These are phyloP conservation scores for Russula foetens DNA, from an alignment of 768 basidiomycete species.

Conservation along the genomic window DNA sequence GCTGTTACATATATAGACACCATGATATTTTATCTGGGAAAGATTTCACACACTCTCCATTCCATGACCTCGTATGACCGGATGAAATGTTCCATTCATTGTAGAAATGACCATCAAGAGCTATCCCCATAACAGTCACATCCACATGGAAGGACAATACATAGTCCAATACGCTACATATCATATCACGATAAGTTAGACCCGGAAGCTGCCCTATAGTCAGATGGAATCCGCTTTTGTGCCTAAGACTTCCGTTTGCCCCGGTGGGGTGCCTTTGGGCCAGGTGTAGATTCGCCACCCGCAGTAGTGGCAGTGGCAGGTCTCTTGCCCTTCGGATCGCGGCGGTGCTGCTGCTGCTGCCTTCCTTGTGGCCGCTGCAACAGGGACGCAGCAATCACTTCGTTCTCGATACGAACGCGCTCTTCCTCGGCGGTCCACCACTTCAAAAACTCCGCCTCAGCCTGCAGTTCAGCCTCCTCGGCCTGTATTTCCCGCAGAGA, in stretches of 20 bases:
- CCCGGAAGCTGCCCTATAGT: neutral
- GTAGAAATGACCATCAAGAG: too few species aligned
- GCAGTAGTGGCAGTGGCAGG: neutral
- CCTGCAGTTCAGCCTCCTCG: conserved; percentile 53
- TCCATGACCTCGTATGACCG: too few species aligned
- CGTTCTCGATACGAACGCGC: conserved; percentile 47
- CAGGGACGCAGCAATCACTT: conserved; percentile 1
- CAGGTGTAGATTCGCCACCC: neutral
- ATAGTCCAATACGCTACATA: too few species aligned
- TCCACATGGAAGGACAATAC: too few species aligned
- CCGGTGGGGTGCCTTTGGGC: neutral
- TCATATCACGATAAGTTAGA: neutral
- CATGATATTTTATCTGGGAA: too few species aligned
- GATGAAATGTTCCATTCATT: too few species aligned
- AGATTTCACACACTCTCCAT: too few species aligned
- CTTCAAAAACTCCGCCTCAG: conserved; percentile 53
- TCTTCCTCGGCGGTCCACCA: conserved; percentile 90
- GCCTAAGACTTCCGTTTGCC: neutral
- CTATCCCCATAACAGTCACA: too few species aligned
- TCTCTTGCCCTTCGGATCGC: neutral
- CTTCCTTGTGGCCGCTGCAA: neutral
- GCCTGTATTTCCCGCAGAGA: conserved; percentile 80
- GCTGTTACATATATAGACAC: too few species aligned
- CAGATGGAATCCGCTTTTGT: neutral
- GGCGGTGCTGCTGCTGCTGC: neutral